These are phyloP conservation scores for Geranomyces variabilis DNA, from an alignment of 192 early-diverging fungal species.

Conservation along the genomic window DNA sequence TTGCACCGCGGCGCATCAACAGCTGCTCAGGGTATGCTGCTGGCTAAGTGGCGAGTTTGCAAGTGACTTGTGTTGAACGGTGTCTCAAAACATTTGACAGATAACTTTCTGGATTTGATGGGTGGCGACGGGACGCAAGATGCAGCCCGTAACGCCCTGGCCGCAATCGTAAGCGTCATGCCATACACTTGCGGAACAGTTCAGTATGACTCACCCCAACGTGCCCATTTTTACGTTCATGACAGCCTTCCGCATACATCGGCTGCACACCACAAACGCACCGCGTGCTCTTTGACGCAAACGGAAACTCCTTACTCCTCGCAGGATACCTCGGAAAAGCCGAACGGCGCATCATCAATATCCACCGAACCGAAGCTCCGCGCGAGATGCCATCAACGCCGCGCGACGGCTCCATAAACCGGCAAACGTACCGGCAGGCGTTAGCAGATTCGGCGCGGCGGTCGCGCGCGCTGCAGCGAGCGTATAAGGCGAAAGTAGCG, in stretches of 20 bases:
- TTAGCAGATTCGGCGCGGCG: constrained; percentile 23
- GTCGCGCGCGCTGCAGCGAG: constrained; percentile 5
- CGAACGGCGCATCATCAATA: constrained; percentile 21
- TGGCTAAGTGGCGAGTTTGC: background rate
- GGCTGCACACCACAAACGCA: constrained; percentile 30
- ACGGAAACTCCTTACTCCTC: constrained; percentile 26
- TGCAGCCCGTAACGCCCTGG: background rate
- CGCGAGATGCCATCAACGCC: constrained; percentile 8
- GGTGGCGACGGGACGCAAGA: background rate
- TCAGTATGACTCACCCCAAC: background rate
- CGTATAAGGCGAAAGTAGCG: constrained; percentile 14
- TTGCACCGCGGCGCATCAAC: no score
- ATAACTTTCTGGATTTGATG: constrained; percentile 17
- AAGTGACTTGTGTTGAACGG: no score
- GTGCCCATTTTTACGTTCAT: background rate
- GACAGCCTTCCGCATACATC: constrained; percentile 29
- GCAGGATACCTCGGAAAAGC: constrained; percentile 32
- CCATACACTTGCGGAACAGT: background rate
- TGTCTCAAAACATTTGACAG: no score
- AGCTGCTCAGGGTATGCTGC: no score
- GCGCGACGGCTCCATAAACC: background rate
- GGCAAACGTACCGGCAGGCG: constrained; percentile 28
- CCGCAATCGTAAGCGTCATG: background rate
- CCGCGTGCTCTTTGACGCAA: constrained; percentile 34
- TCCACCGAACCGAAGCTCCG: constrained; percentile 32